Evolutionary conservation across 805 yeast genomes (phyloP), one percentile per base, ranked within the genome.

Genomic region (Saccharomycopsis javanensis): DNA sequence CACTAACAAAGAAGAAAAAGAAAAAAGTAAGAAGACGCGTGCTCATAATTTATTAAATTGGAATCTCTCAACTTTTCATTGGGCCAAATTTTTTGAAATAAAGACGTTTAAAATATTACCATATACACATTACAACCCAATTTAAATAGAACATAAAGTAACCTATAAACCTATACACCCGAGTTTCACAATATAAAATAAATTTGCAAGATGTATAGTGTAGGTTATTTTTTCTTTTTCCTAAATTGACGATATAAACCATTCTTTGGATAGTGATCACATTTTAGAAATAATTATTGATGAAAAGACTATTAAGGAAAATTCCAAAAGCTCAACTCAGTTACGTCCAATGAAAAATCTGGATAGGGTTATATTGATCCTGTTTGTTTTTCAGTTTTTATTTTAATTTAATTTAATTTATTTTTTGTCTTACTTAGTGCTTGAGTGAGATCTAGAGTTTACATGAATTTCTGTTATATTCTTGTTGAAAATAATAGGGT

Each of bases 51-150:
- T 5, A 3, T 10, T 4, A 31, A 28, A 46, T 54, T 54, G 46
- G 56, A 54, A 54, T 54, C 56, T 54, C 56, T 54, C 38, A 54
- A 54, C 48, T 54, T 54, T 54, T 48, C 53, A 54, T 54, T 54
- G 56, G 56, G 48, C 48, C 48, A 42, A 42, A 42, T 8, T 20
- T 23, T 2, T 11, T 20, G 3, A 8, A 15, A 20, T 23, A 8
- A 20, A 10, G 8, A 5, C 4, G 23, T 42, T 3, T 20, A 37
- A 5, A 6, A 16, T 16, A 18, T n/a, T 5, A 16, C 28, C 25
- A 42, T n/a, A n/a, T n/a, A 3, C 25, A 20, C 1, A 23, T 8
- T 20, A 23, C 8, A 6, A 42, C 48, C 18, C 10, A 11, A 3
- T 3, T 23, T 18, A 18, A 42, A 20, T 11, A 10, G 25, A 10